Evolutionary conservation across 495 filamentous ascomycete species (phyloP), one percentile per base, ranked within the genome.

Genomic region (Tuber borchii): DNA sequence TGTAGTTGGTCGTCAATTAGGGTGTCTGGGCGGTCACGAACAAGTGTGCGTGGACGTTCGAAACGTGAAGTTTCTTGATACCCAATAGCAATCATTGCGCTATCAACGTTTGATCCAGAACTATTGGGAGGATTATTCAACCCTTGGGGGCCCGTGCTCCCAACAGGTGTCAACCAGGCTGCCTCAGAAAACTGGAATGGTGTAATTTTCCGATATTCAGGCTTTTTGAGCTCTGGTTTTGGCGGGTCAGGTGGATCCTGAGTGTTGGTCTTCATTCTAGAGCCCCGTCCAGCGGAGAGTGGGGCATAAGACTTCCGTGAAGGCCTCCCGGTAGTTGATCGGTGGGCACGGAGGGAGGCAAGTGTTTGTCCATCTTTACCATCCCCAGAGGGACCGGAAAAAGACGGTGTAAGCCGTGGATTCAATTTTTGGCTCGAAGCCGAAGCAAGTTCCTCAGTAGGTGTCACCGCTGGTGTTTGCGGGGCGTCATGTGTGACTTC

Each of bases 31-130:
- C 43, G 43, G 77, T 90, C 89, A 68, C 94, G 93, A 82, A 97
- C 91, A 48, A 97, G 86, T 73, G 87, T 91, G 73, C 93, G 89
- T 14, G 93, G 92, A 8, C 92, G 90, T 42, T 92, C 87, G 80
- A 92, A 97, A 68, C 93, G 87, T 82, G 97, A 94, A 78, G 90
- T 96, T 85, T 96, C 92, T 82, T 98, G 96, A 80, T 97, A 99
- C 48, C 95, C 95, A 37, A 97, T 90, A 80, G 91, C 93, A 75
- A 93, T 92, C 94, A 99, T 95, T 2, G 92, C 90, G 75, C 92
- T 92, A 83, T 97, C 94, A 70, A 97, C 93, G n/a, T 70, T 56
- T 71, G 51, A 71, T 31, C 22, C 26, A 61, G 34, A 34, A 17
- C 48, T 46, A 17, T 68, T 65, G 10, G 69, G 73, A 4, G 81